Evolutionary conservation across 2,329 filamentous ascomycete genomes (phyloP).

Genomic region (Hypoxylon sp.): DNA sequence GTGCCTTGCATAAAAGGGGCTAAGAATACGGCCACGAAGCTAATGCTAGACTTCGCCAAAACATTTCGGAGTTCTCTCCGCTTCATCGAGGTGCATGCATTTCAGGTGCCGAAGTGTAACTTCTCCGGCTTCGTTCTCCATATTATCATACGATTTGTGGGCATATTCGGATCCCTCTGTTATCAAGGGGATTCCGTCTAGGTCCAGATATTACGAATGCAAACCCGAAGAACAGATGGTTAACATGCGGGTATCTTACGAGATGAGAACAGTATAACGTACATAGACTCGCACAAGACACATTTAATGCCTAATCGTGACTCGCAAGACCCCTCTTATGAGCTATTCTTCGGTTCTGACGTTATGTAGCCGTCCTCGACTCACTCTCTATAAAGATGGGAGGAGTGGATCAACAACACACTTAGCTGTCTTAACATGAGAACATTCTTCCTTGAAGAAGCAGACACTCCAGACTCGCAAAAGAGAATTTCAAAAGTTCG

Average conservation of each 20-base stretch:
- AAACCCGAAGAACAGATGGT: neutral
- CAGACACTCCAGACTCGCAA: conserved; percentile 33
- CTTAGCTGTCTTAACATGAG: conserved; percentile 26
- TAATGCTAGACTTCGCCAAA: conserved; percentile 1
- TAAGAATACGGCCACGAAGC: neutral
- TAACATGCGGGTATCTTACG: conserved; percentile 34
- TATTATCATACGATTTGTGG: conserved; percentile 45
- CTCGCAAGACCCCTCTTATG: neutral
- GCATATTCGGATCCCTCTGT: conserved; percentile 35
- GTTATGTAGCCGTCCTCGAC: conserved; percentile 14
- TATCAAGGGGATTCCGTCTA: conserved; percentile 5
- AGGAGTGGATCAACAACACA: conserved; percentile 42
- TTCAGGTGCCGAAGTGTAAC: conserved; percentile 45
- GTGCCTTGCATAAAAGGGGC: conserved; percentile 15
- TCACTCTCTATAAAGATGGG: conserved; percentile 11
- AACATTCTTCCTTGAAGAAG: conserved; percentile 14
- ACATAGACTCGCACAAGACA: neutral
- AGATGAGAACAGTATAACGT: conserved; percentile 17
- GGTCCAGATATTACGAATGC: conserved; percentile 20
- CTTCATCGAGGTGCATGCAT: conserved; percentile 25
- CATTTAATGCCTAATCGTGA: conserved; percentile 10
- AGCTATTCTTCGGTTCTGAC: neutral
- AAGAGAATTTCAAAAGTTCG: conserved; percentile 4
- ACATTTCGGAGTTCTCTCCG: conserved; percentile 34
- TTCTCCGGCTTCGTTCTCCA: conserved; percentile 30